Evolutionary conservation across 2,329 filamentous ascomycete species (phyloP).

Genomic region (Juglanconis sp.): DNA sequence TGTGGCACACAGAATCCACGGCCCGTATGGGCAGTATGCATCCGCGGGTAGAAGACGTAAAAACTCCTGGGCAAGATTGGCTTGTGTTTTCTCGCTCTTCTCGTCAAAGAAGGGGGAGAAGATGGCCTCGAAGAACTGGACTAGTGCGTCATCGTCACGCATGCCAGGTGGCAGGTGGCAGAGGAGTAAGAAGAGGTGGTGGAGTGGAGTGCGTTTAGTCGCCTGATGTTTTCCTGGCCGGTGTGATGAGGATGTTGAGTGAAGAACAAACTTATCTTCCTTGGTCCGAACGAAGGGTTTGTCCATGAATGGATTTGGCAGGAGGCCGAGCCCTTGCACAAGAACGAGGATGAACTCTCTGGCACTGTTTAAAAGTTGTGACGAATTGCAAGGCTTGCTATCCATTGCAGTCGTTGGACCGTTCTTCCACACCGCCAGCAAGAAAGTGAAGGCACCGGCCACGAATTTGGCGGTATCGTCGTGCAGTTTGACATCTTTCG

Average conservation of each 20-base stretch:
- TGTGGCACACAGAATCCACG: conserved; percentile 51
- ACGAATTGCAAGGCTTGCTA: conserved; percentile 41
- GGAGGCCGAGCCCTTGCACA: conserved; percentile 49
- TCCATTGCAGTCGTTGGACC: conserved; percentile 40
- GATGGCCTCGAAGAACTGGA: conserved; percentile 45
- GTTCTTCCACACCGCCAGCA: conserved; percentile 66
- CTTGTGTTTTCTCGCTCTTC: conserved; percentile 41
- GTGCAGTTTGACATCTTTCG: conserved; percentile 87
- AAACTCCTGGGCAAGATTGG: conserved; percentile 49
- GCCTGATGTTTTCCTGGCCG: conserved; percentile 50
- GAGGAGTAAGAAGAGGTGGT: conserved; percentile 64
- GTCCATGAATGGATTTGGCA: conserved; percentile 58
- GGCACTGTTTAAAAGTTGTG: conserved; percentile 54
- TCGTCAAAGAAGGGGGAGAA: conserved; percentile 58
- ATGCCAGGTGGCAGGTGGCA: conserved; percentile 46
- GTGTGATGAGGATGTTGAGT: conserved; percentile 61
- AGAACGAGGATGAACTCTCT: conserved; percentile 48
- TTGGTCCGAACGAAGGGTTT: conserved; percentile 51
- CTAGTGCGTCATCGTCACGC: conserved; percentile 43
- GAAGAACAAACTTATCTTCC: conserved; percentile 57
- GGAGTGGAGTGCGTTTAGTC: conserved; percentile 56
- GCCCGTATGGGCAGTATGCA: conserved; percentile 42
- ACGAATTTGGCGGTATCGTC: conserved; percentile 79
- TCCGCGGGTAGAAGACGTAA: conserved; percentile 47
- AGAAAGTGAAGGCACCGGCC: conserved; percentile 64